Evolutionary conservation across 495 filamentous ascomycete genomes (phyloP).

Genomic region (Penicillium lividum): DNA sequence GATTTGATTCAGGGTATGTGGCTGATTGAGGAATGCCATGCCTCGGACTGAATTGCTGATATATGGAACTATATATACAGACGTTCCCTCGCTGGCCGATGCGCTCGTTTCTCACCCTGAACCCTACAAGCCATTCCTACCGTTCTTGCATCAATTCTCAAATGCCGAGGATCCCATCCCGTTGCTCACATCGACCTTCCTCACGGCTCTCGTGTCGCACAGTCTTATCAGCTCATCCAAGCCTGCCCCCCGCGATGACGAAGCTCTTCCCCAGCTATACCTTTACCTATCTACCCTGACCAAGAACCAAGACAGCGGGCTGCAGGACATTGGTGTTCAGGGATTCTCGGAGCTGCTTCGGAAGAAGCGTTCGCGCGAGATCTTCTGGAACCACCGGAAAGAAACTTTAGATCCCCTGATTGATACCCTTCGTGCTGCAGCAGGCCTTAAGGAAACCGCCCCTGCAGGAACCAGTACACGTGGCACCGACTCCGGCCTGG

Average conservation of each 20-base stretch:
- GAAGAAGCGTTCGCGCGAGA: conserved; percentile 67
- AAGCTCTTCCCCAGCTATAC: conserved; percentile 83
- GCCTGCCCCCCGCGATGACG: conserved; percentile 57
- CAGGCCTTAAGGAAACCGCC: conserved; percentile 69
- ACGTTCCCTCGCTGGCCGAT: conserved; percentile 72
- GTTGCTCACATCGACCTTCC: conserved; percentile 83
- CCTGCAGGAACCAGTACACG: conserved; percentile 53
- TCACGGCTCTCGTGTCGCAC: conserved; percentile 76
- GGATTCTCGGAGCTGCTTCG: conserved; percentile 87
- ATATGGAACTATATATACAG: conserved; percentile 43
- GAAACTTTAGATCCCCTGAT: conserved; percentile 82
- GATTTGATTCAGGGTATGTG: conserved; percentile 81
- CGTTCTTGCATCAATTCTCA: conserved; percentile 76
- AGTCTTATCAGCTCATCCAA: conserved; percentile 61
- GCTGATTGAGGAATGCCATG: background rate
- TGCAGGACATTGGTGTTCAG: conserved; percentile 94
- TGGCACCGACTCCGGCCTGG: conserved; percentile 62
- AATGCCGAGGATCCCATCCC: conserved; percentile 85
- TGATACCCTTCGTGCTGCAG: conserved; percentile 78
- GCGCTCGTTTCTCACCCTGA: conserved; percentile 72
- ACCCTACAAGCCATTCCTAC: conserved; percentile 83
- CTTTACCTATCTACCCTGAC: conserved; percentile 78
- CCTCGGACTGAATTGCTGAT: conserved; percentile 3
- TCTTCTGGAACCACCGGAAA: conserved; percentile 85
- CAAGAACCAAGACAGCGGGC: conserved; percentile 78